Conservation (phyloP, 768 basidiomycete species). For the Gyrodon lividus region DNA sequence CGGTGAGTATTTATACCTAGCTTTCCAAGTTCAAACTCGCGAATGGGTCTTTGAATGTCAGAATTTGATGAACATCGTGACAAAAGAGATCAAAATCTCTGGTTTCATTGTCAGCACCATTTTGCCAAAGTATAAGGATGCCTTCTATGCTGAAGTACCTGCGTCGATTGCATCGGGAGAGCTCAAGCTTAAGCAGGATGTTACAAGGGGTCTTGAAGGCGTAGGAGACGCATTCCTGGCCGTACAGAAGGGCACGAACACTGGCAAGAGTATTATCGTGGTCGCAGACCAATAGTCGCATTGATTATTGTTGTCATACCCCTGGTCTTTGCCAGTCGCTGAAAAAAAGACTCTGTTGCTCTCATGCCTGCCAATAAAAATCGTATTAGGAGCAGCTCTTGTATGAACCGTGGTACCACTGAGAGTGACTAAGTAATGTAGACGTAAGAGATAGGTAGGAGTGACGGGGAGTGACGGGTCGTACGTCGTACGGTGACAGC, state of each 20-base stretch:
- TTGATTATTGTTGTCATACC: too few species aligned
- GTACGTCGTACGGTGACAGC: neutral
- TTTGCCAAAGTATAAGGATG: slow-evolving; percentile 35
- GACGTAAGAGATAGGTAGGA: slow-evolving; percentile 13
- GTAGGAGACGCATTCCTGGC: slow-evolving; percentile 35
- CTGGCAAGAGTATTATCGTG: neutral
- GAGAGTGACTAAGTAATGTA: slow-evolving; percentile 24
- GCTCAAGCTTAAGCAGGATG: slow-evolving; percentile 47
- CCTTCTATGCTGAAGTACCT: slow-evolving; percentile 44
- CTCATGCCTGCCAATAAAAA: neutral
- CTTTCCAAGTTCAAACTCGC: slow-evolving; percentile 7
- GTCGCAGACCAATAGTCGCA: neutral
- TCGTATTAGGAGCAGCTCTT: slow-evolving; percentile 16
- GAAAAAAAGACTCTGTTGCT: neutral
- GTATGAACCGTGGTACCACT: slow-evolving; percentile 2
- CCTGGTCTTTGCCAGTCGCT: neutral
- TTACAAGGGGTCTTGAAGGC: slow-evolving; percentile 43
- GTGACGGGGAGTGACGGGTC: neutral
- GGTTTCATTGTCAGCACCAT: slow-evolving; percentile 41
- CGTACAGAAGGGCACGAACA: neutral
- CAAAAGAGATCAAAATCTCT: slow-evolving; percentile 41
- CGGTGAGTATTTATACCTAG: slow-evolving; percentile 2
- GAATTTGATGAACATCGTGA: slow-evolving; percentile 41
- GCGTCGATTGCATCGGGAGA: slow-evolving; percentile 43
- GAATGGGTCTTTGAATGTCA: slow-evolving; percentile 6